Conservation (phyloP, 2,329 filamentous ascomycete genomes). For the Talaromyces sp. region DNA sequence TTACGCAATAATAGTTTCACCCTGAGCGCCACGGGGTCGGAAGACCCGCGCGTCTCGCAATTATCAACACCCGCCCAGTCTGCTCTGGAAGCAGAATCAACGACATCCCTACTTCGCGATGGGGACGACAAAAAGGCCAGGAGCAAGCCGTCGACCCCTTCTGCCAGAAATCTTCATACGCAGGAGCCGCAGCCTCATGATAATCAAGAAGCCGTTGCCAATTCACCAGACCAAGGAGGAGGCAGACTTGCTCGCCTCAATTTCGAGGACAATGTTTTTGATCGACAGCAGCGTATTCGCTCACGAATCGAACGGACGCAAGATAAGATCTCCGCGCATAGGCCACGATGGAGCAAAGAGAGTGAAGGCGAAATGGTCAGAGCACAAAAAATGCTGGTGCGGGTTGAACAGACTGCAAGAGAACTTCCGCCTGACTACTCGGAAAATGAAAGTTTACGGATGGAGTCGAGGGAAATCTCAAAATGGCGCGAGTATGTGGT, state of each 20-base stretch:
- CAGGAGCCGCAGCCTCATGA: constrained; percentile 31
- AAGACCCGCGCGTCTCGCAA: not conserved
- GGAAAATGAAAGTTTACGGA: constrained; percentile 57
- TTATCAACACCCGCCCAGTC: constrained; percentile 1
- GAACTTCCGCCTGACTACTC: constrained; percentile 57
- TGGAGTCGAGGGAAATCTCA: constrained; percentile 54
- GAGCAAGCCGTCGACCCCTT: not conserved
- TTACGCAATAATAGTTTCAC: not conserved
- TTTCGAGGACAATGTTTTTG: constrained; percentile 38
- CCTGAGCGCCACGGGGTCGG: not conserved
- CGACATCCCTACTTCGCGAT: constrained; percentile 26
- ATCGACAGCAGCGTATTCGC: constrained; percentile 36
- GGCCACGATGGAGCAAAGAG: constrained; percentile 32
- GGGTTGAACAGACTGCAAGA: constrained; percentile 51
- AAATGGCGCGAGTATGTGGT: constrained; percentile 63
- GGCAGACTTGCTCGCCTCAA: constrained; percentile 40
- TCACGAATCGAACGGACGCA: constrained; percentile 33
- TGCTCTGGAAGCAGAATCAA: constrained; percentile 25
- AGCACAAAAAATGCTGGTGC: constrained; percentile 64
- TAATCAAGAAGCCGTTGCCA: constrained; percentile 15
- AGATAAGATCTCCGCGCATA: constrained; percentile 28
- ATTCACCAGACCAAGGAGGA: constrained; percentile 16
- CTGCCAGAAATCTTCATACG: constrained; percentile 21
- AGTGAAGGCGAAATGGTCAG: constrained; percentile 60
- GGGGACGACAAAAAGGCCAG: constrained; percentile 13